Base-by-base conservation (phyloP, 1,284 basidiomycete species). In the Phenoliferia sp. region DNA sequence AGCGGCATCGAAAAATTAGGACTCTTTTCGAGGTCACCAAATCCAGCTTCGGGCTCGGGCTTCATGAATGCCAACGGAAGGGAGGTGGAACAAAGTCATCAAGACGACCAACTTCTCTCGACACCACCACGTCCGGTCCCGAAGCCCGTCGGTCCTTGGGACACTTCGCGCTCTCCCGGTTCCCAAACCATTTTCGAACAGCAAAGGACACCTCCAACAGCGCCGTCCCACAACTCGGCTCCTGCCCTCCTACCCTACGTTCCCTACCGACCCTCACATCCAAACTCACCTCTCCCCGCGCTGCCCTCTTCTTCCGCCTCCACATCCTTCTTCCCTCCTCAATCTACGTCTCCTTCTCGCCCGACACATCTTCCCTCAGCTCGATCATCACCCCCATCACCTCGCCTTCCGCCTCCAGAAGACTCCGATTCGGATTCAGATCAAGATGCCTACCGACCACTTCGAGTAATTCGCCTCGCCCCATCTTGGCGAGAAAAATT, bases 401-500 rank as follows among this genome's bases (percentile, higher is more conserved):
- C 28, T 26, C 22, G 22, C 12, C 22, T 22, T 22, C 39, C 15
- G 15, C 39, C 12, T n/a, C 59, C 4, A 50, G 19, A 19, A 6
- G 64, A 52, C 44, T 44, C 28, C 9, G 61, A 64, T 3, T 65
- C 69, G 3, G 70, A 69, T 52, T 63, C 65, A 29, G 71, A 73
- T 19, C 66, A 66, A 3, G n/a, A 55, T 26, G 69, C 69, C 17
- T 73, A 48, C 61, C 62, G 71, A 17, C 65, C 71, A 5, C 59
- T 70, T 22, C 62, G 69, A 2, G 32, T 73, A 55, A 59, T 70
- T 35, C 57, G 63, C 15, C 64, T 73, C 55, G 19, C 56, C 0
- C 55, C 59, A 1, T 10, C 33, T 34, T 73, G 71, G 71, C 60
- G 69, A 3, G 71, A 70, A n/a, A 70, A 62, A 10, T 70, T 68